These are phyloP conservation scores for Choricystis sp. DNA, from an alignment of 139 green algal species.

Conservation along the genomic window DNA sequence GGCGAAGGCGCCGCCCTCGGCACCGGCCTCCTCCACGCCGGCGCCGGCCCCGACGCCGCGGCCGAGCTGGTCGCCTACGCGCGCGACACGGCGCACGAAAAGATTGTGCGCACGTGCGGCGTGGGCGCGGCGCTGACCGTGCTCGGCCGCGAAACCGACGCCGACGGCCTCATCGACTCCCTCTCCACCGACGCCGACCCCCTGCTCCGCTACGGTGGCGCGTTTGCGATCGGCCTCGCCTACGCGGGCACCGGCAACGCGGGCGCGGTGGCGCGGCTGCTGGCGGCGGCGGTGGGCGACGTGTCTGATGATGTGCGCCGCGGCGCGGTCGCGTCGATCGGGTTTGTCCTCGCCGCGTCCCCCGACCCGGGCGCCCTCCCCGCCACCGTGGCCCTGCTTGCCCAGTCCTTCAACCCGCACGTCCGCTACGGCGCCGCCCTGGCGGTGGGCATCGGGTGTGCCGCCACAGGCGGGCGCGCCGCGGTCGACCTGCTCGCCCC, in stretches of 20 bases:
- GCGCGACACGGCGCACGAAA: conserved; percentile 75
- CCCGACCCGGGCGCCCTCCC: conserved; percentile 89
- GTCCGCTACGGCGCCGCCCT: conserved; percentile 83
- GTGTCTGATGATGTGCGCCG: conserved; percentile 91
- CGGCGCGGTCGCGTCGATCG: conserved; percentile 71
- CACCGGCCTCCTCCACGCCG: conserved; percentile 82
- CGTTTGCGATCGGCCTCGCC: conserved; percentile 82
- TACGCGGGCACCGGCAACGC: conserved; percentile 95
- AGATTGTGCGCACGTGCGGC: conserved; percentile 53
- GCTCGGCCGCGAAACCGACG: conserved; percentile 85
- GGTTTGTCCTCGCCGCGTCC: conserved; percentile 76
- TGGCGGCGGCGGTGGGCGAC: conserved; percentile 91
- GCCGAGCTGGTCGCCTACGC: conserved; percentile 88
- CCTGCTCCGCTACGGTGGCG: conserved; percentile 73
- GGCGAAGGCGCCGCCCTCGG: conserved; percentile 68
- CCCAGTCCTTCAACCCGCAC: conserved; percentile 96
- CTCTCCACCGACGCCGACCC: conserved; percentile 27
- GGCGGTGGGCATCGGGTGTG: conserved; percentile 87
- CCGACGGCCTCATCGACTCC: conserved; percentile 83
- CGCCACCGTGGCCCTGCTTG: conserved; percentile 76
- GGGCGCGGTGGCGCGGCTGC: conserved; percentile 79
- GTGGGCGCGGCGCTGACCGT: conserved; percentile 78
- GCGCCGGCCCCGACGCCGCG: conserved; percentile 49
- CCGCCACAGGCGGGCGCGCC: conserved; percentile 57
- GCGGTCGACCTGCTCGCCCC: conserved; percentile 73